These are phyloP conservation scores for Lachnellula willkommii DNA, from an alignment of 2,329 filamentous ascomycete species.

Conservation along the genomic window DNA sequence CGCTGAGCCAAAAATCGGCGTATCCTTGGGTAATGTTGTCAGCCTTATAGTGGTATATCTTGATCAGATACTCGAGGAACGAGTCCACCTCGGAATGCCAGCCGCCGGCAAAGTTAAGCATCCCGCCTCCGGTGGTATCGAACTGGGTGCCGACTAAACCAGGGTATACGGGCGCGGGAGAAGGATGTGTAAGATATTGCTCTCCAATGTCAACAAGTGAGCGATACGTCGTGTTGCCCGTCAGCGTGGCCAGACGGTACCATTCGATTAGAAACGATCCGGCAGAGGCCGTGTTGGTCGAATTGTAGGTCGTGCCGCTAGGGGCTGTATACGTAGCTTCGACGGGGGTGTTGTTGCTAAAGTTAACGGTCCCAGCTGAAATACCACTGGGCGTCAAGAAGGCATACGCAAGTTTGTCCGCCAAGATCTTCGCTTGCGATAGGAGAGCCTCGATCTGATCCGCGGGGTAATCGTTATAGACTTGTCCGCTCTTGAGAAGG, in stretches of 20 bases:
- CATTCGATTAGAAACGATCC: constrained; percentile 76
- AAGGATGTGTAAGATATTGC: constrained; percentile 53
- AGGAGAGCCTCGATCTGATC: constrained; percentile 51
- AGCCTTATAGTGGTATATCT: constrained; percentile 76
- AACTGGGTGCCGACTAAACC: constrained; percentile 66
- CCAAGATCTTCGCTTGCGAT: constrained; percentile 59
- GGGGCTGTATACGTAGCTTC: neutral
- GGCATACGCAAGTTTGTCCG: constrained; percentile 64
- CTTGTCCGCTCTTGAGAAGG: constrained; percentile 58
- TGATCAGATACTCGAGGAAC: constrained; percentile 83
- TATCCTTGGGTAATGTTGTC: constrained; percentile 42
- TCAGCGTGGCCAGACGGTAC: constrained; percentile 69
- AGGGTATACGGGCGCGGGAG: constrained; percentile 46
- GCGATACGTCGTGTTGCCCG: constrained; percentile 58
- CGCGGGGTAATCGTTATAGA: constrained; percentile 36
- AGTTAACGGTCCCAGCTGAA: constrained; percentile 60
- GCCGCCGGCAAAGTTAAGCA: constrained; percentile 60
- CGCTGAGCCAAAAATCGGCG: constrained; percentile 48
- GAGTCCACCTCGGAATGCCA: constrained; percentile 72
- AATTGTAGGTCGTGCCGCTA: constrained; percentile 30
- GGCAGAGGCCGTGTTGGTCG: constrained; percentile 63
- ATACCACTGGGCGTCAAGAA: constrained; percentile 72
- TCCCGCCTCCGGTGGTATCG: constrained; percentile 56
- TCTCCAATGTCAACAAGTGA: constrained; percentile 61
- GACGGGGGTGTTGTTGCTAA: constrained; percentile 44